Evolutionary conservation across 2,329 filamentous ascomycete species (phyloP), one percentile per base, ranked within the genome.

Genomic region (Aspergillus hiratsukae): DNA sequence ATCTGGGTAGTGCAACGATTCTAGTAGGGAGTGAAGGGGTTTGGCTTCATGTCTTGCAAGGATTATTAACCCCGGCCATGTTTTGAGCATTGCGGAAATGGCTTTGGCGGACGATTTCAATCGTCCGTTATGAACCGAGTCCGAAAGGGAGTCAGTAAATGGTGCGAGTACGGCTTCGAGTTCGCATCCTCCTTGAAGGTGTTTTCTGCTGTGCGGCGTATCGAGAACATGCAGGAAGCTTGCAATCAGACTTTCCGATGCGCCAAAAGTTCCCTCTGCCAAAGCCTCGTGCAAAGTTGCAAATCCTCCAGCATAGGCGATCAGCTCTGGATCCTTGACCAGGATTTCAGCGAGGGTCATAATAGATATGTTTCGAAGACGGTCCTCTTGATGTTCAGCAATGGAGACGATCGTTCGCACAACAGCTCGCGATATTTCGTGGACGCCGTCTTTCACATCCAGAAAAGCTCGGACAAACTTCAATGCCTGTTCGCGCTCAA

Each of bases 391-490:
- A 64, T 94, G 88, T 63, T 96, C 90, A 14, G 94, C 93, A 50
- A 97, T 88, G 4, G 94, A 89, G 31, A 94, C 90, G 56, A 99
- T 87, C 6, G 93, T 94, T 54, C 94, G 86, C 7, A 96, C 89
- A 21, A 99, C 86, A 0, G 90, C 87, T 57, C 89, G 84, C 1
- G 94, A 95, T 37, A 99, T 83, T 71, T 99, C 93, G 60, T 85
- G 83, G 8, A 95, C 87, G 10, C 94, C 94, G 60, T 91, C 90
- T 69, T 97, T 97, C 61, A 97, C 91, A 69, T 99, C 94, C 2
- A 99, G 79, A 68, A 99, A 99, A 9, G 92, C 90, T 57, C 94
- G 86, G 27, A 97, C 87, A 71, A 99, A 97, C 72, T 99, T 99
- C 66, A 99, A 79, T 11, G 94, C 94, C 75, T 99, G 94, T 73